These are phyloP conservation scores for Rhipidocladum racemiflorum DNA, from an alignment of 176 grass and related monocot genomes.

Conservation along the genomic window DNA sequence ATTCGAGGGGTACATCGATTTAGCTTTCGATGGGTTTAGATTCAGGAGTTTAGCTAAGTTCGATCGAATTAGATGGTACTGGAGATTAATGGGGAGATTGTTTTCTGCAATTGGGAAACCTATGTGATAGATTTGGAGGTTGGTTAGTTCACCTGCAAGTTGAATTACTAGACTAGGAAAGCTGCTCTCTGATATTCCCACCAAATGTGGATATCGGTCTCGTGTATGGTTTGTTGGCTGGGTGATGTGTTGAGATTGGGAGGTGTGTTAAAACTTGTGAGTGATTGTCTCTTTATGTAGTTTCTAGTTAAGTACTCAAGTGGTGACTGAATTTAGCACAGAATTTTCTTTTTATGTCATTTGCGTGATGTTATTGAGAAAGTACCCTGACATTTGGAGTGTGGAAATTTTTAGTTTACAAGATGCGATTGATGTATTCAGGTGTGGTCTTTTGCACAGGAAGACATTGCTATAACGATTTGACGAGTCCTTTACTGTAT, in stretches of 20 bases:
- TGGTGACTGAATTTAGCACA: not conserved
- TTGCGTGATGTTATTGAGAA: not conserved
- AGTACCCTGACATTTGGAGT: not conserved
- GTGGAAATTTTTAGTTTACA: not conserved
- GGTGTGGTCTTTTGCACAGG: not conserved
- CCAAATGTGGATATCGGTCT: not conserved
- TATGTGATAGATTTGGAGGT: not conserved
- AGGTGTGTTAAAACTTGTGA: not conserved
- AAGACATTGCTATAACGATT: not conserved
- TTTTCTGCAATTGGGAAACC: not conserved
- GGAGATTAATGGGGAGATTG: not conserved
- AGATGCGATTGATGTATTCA: not conserved
- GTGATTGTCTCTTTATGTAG: not conserved
- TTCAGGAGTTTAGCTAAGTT: not conserved
- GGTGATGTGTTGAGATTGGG: not conserved
- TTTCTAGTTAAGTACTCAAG: not conserved
- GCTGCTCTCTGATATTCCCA: not conserved
- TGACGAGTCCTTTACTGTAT: not conserved
- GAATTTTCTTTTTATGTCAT: not conserved
- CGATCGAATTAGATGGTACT: not conserved
- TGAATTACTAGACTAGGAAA: not conserved
- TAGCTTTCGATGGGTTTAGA: not conserved
- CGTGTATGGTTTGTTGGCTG: not conserved
- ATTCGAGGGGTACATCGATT: not conserved
- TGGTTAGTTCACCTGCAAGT: not conserved